Conservation (phyloP, 768 basidiomycete species). For the Asterophora parasitica region DNA sequence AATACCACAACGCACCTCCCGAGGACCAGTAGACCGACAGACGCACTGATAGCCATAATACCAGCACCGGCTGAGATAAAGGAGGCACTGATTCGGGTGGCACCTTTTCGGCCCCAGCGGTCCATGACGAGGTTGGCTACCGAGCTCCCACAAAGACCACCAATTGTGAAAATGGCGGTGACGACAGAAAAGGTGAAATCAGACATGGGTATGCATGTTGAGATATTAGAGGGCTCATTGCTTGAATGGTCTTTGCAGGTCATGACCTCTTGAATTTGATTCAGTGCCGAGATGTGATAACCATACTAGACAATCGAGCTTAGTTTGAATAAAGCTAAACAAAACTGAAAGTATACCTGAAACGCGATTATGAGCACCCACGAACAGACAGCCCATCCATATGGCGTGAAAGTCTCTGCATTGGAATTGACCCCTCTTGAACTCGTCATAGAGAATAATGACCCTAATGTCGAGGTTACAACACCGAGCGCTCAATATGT, state of each 20-base stretch:
- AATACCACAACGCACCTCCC: slow-evolving; percentile 51
- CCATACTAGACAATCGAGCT: slow-evolving; percentile 53
- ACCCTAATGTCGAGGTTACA: background rate
- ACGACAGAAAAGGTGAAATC: slow-evolving; percentile 74
- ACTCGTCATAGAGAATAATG: slow-evolving; percentile 12
- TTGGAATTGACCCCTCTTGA: slow-evolving; percentile 3
- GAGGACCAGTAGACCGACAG: slow-evolving; percentile 48
- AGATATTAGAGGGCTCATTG: slow-evolving; percentile 35
- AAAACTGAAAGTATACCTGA: slow-evolving; percentile 29
- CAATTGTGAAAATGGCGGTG: slow-evolving; percentile 82
- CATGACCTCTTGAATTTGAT: slow-evolving; percentile 77
- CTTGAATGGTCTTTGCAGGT: slow-evolving; percentile 50
- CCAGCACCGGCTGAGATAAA: slow-evolving; percentile 54
- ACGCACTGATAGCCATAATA: slow-evolving; percentile 62
- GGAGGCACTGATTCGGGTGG: slow-evolving; percentile 53
- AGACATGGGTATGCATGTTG: slow-evolving; percentile 79
- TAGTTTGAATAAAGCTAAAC: background rate
- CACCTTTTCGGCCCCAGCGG: slow-evolving; percentile 63
- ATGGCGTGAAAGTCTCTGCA: slow-evolving; percentile 41
- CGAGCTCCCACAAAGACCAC: slow-evolving; percentile 78
- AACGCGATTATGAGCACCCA: slow-evolving; percentile 68
- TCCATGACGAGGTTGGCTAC: slow-evolving; percentile 67
- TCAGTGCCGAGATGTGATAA: slow-evolving; percentile 90
- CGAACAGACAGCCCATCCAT: slow-evolving; percentile 61
- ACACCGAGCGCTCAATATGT: no score